Evolutionary conservation across 176 grass and related monocot genomes (phyloP).

Genomic region (Tuctoria greenei): DNA sequence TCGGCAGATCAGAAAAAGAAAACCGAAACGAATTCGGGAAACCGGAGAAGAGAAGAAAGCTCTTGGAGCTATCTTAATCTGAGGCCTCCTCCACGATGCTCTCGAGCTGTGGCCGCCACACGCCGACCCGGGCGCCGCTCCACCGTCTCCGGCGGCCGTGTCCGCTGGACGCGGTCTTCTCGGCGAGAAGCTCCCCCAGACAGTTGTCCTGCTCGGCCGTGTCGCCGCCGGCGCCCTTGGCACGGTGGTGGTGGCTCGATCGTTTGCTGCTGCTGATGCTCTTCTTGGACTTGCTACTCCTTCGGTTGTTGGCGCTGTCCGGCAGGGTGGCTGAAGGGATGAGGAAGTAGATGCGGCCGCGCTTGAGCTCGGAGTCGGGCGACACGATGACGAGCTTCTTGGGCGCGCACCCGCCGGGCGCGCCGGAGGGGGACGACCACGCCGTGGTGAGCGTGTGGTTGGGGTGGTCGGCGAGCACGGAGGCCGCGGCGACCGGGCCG

Average conservation of each 20-base stretch:
- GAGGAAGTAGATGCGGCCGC: conserved; percentile 90
- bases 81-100: conserved; percentile 73
- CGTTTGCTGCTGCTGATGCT: conserved; percentile 36
- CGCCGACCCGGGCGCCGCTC: conserved; percentile 57
- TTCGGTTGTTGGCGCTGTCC: conserved; percentile 37
- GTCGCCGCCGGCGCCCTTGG: conserved; percentile 18
- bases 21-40: conserved; percentile 35
- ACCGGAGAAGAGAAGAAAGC: conserved; percentile 9
- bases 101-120: conserved; percentile 79
- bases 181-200: conserved; percentile 59
- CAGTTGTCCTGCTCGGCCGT: conserved; percentile 68
- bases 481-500: conserved; percentile 48
- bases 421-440: conserved; percentile 63
- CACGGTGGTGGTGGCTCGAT: conserved; percentile 2
- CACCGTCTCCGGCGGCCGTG: conserved; percentile 46
- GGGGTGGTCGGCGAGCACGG: conserved; percentile 72
- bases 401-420: conserved; percentile 37
- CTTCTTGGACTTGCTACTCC: conserved; percentile 64
- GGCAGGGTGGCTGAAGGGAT: conserved; percentile 68
- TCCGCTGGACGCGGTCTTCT: conserved; percentile 43
- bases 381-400: conserved; percentile 84
- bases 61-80: conserved; percentile 42
- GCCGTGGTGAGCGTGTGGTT: conserved; percentile 81
- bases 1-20: conserved; percentile 41
- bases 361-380: conserved; percentile 78